phyloP scores from a whole-genome alignment of 495 filamentous ascomycete genomes.

The Annulohypoxylon nitens region DNA sequence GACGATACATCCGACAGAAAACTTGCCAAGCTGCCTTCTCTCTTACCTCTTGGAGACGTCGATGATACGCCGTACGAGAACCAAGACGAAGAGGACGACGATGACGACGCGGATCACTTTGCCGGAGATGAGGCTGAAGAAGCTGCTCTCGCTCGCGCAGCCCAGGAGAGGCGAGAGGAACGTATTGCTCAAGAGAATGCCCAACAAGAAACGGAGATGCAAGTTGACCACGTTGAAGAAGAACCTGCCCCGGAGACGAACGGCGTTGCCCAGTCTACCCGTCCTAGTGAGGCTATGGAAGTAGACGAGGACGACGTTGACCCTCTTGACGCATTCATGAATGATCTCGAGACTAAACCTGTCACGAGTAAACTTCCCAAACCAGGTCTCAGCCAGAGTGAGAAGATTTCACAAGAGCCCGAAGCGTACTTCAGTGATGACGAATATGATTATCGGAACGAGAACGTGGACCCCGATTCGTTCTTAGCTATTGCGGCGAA shows the following conservation, averaged over 20 bases:
- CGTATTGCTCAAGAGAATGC: constrained; percentile 64
- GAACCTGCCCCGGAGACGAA: constrained; percentile 47
- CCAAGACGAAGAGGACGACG: constrained; percentile 72
- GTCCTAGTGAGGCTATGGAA: constrained; percentile 54
- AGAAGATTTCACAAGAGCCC: constrained; percentile 68
- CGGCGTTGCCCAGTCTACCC: constrained; percentile 31
- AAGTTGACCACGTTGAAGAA: constrained; percentile 58
- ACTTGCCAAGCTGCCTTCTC: constrained; percentile 85
- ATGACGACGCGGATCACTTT: constrained; percentile 81
- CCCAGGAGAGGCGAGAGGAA: constrained; percentile 65
- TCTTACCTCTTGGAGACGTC: constrained; percentile 74
- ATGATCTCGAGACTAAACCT: constrained; percentile 70
- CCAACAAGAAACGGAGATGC: constrained; percentile 63
- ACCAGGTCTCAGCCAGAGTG: constrained; percentile 41
- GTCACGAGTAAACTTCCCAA: constrained; percentile 37
- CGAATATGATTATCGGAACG: constrained; percentile 79
- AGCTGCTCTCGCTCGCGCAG: constrained; percentile 84
- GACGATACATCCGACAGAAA: constrained; percentile 88
- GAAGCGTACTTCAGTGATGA: constrained; percentile 90
- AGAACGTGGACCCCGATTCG: constrained; percentile 80
- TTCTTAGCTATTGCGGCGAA: constrained; percentile 90
- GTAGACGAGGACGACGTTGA: constrained; percentile 82
- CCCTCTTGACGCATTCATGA: constrained; percentile 97
- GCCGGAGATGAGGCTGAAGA: constrained; percentile 88
- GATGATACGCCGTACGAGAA: constrained; percentile 70